Evolutionary conservation across 1,284 basidiomycete species (phyloP), one percentile per base, ranked within the genome.

Genomic region (Microbotryum scabiosae): DNA sequence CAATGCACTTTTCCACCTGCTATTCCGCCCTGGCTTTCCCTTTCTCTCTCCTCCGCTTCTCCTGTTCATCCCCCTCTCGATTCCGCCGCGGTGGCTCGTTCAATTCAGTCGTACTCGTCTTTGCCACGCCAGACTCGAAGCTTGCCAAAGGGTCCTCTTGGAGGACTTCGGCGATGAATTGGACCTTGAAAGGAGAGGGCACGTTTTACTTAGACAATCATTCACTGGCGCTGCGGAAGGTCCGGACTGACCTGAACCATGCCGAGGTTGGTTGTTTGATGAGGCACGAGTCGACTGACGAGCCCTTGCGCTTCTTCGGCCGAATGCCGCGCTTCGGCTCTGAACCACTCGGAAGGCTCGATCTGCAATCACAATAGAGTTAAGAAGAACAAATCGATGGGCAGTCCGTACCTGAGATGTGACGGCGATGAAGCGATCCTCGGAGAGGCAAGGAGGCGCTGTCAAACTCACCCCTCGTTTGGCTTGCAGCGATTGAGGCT

Each of bases 331-430:
- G 75, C 75, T 47, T 80, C 78, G 16, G 86, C 86, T 2, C 86
- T 86, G 23, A 87, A 80, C 87, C 88, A 89, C 1, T 85, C 82
- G 5, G 85, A 81, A 26, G 83, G 84, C 50, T 86, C 81, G 78
- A 83, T 60, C 67, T 67, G 52, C 25, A 46, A 21, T 2, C 23
- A 7, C n/a, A 20, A 21, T 25, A 25, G 26, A 25, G 36, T 9
- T 23, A n/a, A 62, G 14, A 25, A 16, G 44, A 41, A 16, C 4
- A 6, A 41, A 2, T 16, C 36, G 12, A 41, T 1, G 36, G 5
- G 36, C 5, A 41, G 14, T 16, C 4, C 36, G 14, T 1, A 16
- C 36, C 5, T 41, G 36, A 18, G 36, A 18, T 41, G 36, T 12
- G 36, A 18, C 16, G 36, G 16, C 36, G 36, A 18, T 12, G 45